Base-by-base conservation (phyloP, 306 rosid species). In the Vicia faba region DNA sequence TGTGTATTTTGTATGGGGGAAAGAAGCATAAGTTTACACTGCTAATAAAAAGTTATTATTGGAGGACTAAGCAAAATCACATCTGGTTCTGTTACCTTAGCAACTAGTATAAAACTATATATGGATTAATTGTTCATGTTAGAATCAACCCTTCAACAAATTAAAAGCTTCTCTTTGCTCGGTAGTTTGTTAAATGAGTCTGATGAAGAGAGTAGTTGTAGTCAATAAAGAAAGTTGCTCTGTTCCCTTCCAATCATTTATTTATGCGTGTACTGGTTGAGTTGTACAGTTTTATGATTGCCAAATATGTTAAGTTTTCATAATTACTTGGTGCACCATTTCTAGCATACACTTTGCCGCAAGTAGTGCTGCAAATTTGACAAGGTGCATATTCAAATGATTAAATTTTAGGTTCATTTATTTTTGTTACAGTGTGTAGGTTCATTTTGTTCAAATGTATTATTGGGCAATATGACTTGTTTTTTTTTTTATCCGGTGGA, bases 1-100 rank as follows among this genome's bases (percentile, higher is more conserved):
- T 73, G 77, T 77, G 51, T 68, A 49, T 54, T 63, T 68, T 57
- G 12, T 66, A 35, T 63, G 57, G 56, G 62, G n/a, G 13, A 35
- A 56, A 62, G 60, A 25, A 25, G 36, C 39, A 55, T 28, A n/a
- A 71, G 56, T 44, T 70, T 13, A 51, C 23, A 41, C 64, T 60
- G 15, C 44, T 64, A 66, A 66, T 46, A 16, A 46, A 31, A 70
- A 44, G 44, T 20, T 2, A 33, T 31, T 68, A 66, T 76, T 64
- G 29, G n/a, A 66, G 33, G 65, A 64, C 68, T 50, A 40, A 23
- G 14, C 60, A 41, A 14, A 61, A 25, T 33, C 12, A 23, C 16
- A 36, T 3, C 23, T 20, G 23, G 23, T 20, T 20, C 23, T 20
- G 23, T 20, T 20, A 20, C 23, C 23, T 20, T 20, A 2, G n/a